Percentiles rank a stretch among this genome's conserved stretches.
phyloP scores from a whole-genome alignment of 768 basidiomycete species.

The Tricholoma furcatifolium region DNA sequence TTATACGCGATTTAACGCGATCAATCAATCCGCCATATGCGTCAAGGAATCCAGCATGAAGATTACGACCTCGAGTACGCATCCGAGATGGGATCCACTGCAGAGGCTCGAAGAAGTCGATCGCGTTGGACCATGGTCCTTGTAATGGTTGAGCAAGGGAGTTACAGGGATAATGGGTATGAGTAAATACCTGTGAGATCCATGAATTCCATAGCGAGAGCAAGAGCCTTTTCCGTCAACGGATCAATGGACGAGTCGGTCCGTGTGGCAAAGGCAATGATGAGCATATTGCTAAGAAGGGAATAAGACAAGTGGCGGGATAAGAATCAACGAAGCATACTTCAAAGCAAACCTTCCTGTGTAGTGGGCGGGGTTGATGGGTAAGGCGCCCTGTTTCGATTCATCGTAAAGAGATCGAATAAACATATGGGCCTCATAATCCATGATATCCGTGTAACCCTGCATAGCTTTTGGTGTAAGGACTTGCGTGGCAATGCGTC shows the following conservation, averaged over 20 bases:
- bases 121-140: conserved; percentile 41
- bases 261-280: conserved; percentile 39
- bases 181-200: conserved; percentile 20
- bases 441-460: conserved; percentile 31
- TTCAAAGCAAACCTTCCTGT: conserved; percentile 32
- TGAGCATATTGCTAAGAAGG: conserved; percentile 40
- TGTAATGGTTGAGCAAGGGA: background rate
- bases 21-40: conserved; percentile 37
- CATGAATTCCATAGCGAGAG: conserved; percentile 43
- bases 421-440: conserved; percentile 38
- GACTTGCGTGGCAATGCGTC: conserved; percentile 31
- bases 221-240: conserved; percentile 30
- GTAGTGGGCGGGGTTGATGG: conserved; percentile 36
- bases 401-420: conserved; percentile 35
- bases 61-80: conserved; percentile 33
- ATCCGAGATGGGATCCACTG: conserved; percentile 37
- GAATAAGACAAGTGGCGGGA: too few species aligned
- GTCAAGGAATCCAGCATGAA: conserved; percentile 35
- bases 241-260: conserved; percentile 37
- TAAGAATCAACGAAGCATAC: background rate
- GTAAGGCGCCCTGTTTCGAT: conserved; percentile 24
- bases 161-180: too few species aligned
- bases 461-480: conserved; percentile 34
- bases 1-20: conserved; percentile 32
- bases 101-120: conserved; percentile 42